Percentiles rank a stretch among this genome's conserved stretches.
Conservation (phyloP, 441 rosid genomes). For the Rhodomyrtus psidioides region DNA sequence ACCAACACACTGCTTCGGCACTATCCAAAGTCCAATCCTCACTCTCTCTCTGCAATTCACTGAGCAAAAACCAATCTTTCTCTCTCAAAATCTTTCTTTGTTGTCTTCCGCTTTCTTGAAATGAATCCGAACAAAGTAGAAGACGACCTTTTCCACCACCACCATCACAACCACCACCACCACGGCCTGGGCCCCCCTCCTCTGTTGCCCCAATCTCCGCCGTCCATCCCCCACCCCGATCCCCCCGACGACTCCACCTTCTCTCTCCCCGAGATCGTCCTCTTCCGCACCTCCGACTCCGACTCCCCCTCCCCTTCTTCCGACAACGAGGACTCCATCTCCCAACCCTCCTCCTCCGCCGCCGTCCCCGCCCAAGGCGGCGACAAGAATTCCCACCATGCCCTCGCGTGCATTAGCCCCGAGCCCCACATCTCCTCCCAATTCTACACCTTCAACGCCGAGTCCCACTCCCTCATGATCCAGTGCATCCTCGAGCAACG, state of each 20-base stretch:
- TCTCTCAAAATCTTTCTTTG: not conserved
- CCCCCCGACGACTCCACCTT: constrained; percentile 27
- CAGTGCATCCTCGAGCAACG: constrained; percentile 83
- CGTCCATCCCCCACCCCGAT: constrained; percentile 14
- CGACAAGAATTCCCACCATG: not conserved
- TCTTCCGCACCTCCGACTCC: constrained; percentile 64
- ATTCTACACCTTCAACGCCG: constrained; percentile 94
- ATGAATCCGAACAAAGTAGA: constrained; percentile 91
- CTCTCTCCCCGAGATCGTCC: constrained; percentile 59
- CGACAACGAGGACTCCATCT: constrained; percentile 52
- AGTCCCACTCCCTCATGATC: constrained; percentile 89
- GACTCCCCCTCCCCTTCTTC: constrained; percentile 59
- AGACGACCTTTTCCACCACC: constrained; percentile 54
- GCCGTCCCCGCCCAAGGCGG: constrained; percentile 2
- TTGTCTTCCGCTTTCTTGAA: not conserved
- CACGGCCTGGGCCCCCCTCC: not conserved
- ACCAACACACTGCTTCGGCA: not conserved
- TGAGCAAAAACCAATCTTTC: not conserved
- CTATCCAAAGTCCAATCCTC: not conserved
- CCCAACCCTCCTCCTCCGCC: constrained; percentile 9
- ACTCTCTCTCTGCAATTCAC: not conserved
- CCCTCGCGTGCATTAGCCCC: constrained; percentile 43
- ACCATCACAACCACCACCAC: constrained; percentile 24
- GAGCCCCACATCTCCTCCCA: constrained; percentile 90
- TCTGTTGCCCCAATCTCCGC: constrained; percentile 20